These are phyloP conservation scores for Thermothielavioides terrestris DNA, from an alignment of 495 filamentous ascomycete species.

Conservation along the genomic window DNA sequence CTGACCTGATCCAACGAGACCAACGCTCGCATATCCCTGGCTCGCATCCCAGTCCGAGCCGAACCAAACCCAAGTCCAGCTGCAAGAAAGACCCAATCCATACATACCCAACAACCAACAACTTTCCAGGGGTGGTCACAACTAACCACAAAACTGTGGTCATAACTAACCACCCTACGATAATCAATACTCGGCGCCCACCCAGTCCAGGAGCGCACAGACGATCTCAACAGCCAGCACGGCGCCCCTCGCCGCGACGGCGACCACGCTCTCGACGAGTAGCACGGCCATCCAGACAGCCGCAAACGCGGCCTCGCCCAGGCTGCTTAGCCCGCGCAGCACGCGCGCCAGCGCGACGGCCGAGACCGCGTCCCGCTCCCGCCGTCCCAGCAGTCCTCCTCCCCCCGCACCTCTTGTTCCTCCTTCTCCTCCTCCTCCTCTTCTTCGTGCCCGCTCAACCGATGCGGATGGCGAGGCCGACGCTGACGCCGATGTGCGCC, in stretches of 20 bases:
- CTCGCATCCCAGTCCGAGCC: background rate
- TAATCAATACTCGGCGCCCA: conserved; percentile 25
- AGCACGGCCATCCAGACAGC: conserved; percentile 24
- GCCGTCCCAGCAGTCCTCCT: too few relatives aligned
- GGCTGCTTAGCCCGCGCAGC: conserved; percentile 9
- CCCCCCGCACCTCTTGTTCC: background rate
- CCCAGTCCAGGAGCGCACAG: conserved; percentile 27
- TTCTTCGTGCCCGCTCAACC: background rate
- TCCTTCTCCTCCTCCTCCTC: background rate
- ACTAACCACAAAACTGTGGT: too few relatives aligned
- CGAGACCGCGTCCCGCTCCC: conserved; percentile 7
- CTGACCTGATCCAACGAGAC: too few relatives aligned
- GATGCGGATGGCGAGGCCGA: background rate
- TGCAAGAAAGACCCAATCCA: too few relatives aligned
- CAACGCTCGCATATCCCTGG: too few relatives aligned
- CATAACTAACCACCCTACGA: background rate
- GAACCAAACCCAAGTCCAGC: too few relatives aligned
- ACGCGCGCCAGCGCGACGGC: conserved; percentile 15
- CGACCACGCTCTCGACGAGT: conserved; percentile 19
- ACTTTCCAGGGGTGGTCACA: too few relatives aligned
- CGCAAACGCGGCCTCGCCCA: conserved; percentile 20
- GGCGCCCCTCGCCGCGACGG: conserved; percentile 14
- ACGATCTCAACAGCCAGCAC: conserved; percentile 22
- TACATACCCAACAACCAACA: too few relatives aligned
- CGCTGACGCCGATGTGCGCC: background rate